Conservation (phyloP, 768 basidiomycete genomes). For the Pulveroboletus sp. region DNA sequence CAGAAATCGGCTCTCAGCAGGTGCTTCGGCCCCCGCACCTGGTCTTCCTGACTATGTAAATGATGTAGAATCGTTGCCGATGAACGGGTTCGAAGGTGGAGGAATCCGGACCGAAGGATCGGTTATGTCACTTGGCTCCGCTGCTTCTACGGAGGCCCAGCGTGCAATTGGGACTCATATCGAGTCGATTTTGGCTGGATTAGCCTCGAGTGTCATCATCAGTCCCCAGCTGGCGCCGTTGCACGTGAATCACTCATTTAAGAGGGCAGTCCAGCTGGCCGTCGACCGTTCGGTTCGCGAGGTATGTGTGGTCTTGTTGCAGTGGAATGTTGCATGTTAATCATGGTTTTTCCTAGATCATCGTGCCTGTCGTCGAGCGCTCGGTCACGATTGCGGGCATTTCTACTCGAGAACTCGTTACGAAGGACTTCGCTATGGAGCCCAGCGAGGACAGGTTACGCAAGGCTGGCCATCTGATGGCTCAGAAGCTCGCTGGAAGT, state of each 20-base stretch:
- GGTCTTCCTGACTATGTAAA: constrained; percentile 73
- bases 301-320: constrained; percentile 37
- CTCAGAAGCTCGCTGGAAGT: constrained; percentile 93
- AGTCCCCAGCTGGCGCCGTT: constrained; percentile 70
- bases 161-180: constrained; percentile 71
- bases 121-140: constrained; percentile 55
- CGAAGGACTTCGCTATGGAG: constrained; percentile 95
- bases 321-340: neutral
- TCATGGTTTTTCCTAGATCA: constrained; percentile 52
- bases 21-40: constrained; percentile 44
- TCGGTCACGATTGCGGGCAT: constrained; percentile 98
- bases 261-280: constrained; percentile 84
- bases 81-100: constrained; percentile 61
- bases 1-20: constrained; percentile 67
- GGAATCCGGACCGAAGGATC: constrained; percentile 51
- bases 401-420: constrained; percentile 90
- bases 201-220: constrained; percentile 73
- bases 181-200: constrained; percentile 68
- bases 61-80: constrained; percentile 76
- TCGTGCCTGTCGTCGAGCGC: constrained; percentile 94
- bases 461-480: constrained; percentile 92
- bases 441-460: constrained; percentile 86
- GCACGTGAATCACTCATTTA: constrained; percentile 77
- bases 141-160: constrained; percentile 59
- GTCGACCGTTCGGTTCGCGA: constrained; percentile 94